phyloP scores from a whole-genome alignment of 2,329 filamentous ascomycete genomes.

The Colletotrichum noveboracense region DNA sequence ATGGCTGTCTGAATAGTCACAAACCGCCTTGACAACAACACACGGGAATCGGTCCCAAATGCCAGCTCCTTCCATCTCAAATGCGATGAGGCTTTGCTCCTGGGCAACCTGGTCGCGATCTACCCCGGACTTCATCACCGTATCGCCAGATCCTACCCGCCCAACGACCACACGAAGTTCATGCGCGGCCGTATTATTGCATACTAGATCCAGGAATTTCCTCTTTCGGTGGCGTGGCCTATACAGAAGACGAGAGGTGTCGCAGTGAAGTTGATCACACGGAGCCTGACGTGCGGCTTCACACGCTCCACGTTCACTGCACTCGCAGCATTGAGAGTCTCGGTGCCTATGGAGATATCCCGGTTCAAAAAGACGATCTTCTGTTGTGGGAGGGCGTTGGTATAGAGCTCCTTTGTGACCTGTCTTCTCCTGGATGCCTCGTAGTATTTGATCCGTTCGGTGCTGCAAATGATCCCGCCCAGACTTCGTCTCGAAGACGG shows the following conservation, averaged over 20 bases:
- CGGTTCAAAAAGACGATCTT: conserved; percentile 32
- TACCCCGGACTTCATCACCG: conserved; percentile 42
- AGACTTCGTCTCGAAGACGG: not conserved
- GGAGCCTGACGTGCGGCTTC: conserved; percentile 19
- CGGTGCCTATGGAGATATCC: conserved; percentile 34
- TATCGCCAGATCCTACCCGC: conserved; percentile 40
- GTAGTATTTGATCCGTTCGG: conserved; percentile 13
- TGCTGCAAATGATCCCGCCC: conserved; percentile 3
- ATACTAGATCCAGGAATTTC: not conserved
- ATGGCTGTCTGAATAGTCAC: conserved; percentile 45
- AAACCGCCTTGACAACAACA: conserved; percentile 41
- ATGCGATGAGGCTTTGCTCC: conserved; percentile 28
- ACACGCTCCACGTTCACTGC: conserved; percentile 23
- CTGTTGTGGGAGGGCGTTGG: conserved; percentile 25
- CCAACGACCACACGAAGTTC: not conserved
- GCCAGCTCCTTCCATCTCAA: conserved; percentile 41
- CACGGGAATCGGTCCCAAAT: conserved; percentile 30
- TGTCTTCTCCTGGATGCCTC: conserved; percentile 22
- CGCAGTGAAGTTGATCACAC: conserved; percentile 33
- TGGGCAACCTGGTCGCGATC: conserved; percentile 38
- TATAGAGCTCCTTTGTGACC: not conserved
- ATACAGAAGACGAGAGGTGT: conserved; percentile 13
- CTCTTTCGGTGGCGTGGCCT: conserved; percentile 20
- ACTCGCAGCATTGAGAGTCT: conserved; percentile 2
- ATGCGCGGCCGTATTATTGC: not conserved